Evolutionary conservation across 306 rosid species (phyloP).

Genomic region (Potentilla sterilis): DNA sequence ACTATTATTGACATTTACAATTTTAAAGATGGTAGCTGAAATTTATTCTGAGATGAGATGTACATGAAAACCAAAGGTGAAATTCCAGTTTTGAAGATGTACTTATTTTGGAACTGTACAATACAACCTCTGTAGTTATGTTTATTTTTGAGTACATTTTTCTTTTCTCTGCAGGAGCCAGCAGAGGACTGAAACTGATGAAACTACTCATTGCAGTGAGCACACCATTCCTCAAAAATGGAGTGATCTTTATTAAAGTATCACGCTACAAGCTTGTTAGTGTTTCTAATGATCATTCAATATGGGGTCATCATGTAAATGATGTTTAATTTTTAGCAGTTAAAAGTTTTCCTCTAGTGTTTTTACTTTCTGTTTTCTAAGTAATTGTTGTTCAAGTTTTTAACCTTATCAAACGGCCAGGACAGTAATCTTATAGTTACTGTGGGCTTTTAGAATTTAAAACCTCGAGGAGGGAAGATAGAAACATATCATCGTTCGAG

Average conservation of each 20-base stretch:
- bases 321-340: not conserved
- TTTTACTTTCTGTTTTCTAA: not conserved
- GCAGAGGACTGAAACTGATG: constrained; percentile 21
- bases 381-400: not conserved
- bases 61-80: not conserved
- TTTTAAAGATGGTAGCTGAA: constrained; percentile 11
- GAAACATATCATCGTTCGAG: constrained; percentile 18
- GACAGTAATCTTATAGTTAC: not conserved
- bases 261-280: constrained; percentile 2
- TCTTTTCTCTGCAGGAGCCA: constrained; percentile 1
- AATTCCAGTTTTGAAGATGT: not conserved
- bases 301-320: constrained; percentile 6
- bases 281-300: constrained; percentile 15
- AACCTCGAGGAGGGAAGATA: constrained; percentile 48
- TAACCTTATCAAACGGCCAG: not conserved
- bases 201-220: constrained; percentile 15
- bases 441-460: constrained; percentile 28
- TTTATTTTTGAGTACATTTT: not conserved
- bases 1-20: constrained; percentile 5
- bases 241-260: constrained; percentile 5
- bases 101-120: not conserved
- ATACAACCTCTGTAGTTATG: not conserved
- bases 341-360: not conserved
- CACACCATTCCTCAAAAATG: constrained; percentile 17
- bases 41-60: not conserved